Conservation (phyloP, 2,329 filamentous ascomycete genomes). For the Alternaria sp. region DNA sequence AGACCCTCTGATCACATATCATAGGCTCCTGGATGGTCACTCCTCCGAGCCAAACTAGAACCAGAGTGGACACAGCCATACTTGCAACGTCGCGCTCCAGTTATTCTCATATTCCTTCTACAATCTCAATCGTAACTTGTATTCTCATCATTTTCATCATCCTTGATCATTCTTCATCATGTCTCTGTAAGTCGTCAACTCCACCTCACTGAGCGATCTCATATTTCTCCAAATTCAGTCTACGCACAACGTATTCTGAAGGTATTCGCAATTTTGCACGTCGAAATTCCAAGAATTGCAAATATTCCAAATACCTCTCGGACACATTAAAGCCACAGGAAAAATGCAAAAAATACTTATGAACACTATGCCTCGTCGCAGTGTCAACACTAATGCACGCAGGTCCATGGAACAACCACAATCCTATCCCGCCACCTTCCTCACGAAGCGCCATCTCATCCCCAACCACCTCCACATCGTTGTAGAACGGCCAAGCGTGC, state of each 20-base stretch:
- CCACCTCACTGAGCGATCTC: not conserved
- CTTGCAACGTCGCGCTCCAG: not conserved
- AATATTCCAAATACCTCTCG: not conserved
- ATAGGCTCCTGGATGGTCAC: not conserved
- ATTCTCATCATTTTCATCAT: not conserved
- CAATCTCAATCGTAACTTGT: not conserved
- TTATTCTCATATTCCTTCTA: not conserved
- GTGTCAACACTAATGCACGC: not conserved
- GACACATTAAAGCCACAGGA: not conserved
- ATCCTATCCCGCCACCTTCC: not conserved
- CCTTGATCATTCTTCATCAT: not conserved
- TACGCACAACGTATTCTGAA: not conserved
- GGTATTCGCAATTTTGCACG: not conserved
- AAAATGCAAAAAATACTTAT: fast-evolving
- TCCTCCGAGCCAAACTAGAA: not conserved
- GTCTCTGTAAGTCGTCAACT: not conserved
- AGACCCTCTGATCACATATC: not conserved
- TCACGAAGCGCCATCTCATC: not conserved
- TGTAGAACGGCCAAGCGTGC: not conserved
- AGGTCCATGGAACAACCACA: constrained; percentile 2
- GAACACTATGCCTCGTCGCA: not conserved
- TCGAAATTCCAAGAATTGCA: too few relatives aligned
- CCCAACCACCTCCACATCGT: constrained; percentile 3
- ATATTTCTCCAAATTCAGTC: not conserved
- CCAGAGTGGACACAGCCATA: not conserved